phyloP scores from a whole-genome alignment of 257 asterid species.

The Gentiana macrophylla region DNA sequence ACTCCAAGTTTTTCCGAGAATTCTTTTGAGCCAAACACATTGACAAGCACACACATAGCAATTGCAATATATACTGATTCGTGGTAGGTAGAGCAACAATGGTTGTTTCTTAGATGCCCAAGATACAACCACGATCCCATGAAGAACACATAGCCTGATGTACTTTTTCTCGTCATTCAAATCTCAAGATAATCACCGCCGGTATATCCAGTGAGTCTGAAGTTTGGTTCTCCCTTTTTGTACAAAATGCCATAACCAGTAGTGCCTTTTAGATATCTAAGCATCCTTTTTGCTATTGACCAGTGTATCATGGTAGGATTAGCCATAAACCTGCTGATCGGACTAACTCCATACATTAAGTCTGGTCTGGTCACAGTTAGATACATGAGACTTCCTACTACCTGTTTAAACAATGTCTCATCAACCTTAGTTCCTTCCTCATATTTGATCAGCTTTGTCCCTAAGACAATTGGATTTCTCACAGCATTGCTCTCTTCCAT shows the following conservation, averaged over 20 bases:
- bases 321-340: neutral
- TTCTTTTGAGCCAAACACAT: no score
- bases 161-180: neutral
- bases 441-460: neutral
- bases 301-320: neutral
- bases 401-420: neutral
- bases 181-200: neutral
- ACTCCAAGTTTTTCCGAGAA: no score
- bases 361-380: neutral
- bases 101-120: no score
- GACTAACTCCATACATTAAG: neutral
- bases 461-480: neutral
- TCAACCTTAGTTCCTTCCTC: neutral
- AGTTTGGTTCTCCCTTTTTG: neutral
- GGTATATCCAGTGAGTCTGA: neutral
- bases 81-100: no score
- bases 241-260: neutral
- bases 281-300: neutral
- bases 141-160: neutral
- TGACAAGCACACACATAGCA: no score
- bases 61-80: no score
- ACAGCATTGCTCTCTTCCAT: neutral
- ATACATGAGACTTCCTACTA: neutral
- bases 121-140: neutral
- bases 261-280: neutral